Percentiles rank a stretch among this genome's conserved stretches.
Evolutionary conservation across 345 rosid species (phyloP).

Genomic region (Eucalyptus virginea): DNA sequence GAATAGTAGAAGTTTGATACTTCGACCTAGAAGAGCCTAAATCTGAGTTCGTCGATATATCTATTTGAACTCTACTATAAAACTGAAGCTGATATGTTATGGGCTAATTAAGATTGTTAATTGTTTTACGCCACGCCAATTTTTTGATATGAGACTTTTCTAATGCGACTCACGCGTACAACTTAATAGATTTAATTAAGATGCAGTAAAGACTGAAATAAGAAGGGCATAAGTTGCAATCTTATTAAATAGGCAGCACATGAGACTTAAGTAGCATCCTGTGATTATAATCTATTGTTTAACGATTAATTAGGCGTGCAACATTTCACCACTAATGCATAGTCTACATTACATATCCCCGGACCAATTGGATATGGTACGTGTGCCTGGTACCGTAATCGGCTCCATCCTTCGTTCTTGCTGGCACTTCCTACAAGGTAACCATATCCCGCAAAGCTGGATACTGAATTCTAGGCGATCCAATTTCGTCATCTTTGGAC

Average conservation of each 20-base stretch:
- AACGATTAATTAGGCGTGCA: background rate
- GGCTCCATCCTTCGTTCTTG: background rate
- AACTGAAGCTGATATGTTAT: background rate
- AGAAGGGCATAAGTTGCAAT: background rate
- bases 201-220: background rate
- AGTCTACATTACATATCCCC: background rate
- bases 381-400: background rate
- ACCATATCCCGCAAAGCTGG: background rate
- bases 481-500: background rate
- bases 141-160: background rate
- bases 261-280: background rate
- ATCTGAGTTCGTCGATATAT: accelerated
- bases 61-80: background rate
- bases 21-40: background rate
- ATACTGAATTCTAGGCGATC: background rate
- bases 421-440: background rate
- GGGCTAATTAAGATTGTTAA: background rate
- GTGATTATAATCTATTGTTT: background rate
- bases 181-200: background rate
- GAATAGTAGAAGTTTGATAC: background rate
- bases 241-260: background rate
- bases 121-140: accelerated
- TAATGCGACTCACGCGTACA: accelerated
- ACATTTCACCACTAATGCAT: background rate
- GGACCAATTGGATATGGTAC: background rate